Base-by-base conservation (phyloP, 1,284 basidiomycete genomes). In the Tilletiopsis washingtonensis region DNA sequence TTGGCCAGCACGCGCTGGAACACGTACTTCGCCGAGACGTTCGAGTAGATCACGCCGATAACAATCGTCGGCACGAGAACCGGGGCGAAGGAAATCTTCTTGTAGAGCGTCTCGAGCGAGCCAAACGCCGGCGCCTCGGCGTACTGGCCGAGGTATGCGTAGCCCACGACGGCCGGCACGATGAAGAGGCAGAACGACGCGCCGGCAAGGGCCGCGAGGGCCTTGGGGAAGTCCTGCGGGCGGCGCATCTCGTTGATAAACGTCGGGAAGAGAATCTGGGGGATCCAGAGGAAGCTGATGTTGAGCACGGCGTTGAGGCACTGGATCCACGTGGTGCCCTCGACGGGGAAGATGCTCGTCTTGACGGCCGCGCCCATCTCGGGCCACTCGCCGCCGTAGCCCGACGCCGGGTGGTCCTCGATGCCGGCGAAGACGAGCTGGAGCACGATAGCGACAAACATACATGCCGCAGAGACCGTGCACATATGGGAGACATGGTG, bases 51-150 rank as follows among this genome's bases (percentile, higher is more conserved):
- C 32, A 54, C 55, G n/a, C 63, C 61, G 40, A 67, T 67, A 49
- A 67, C 53, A 48, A 62, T 12, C 2, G 64, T 67, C 6, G 64
- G 54, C 20, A 62, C 47, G 23, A 67, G 40, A 23, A 59, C 64
- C 36, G 66, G 62, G 2, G 51, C 50, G 42, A 78, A 76, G 12
- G 77, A 74, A 54, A 79, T 73, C 66, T 78, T 79, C 57, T 78
- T 78, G 67, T 74, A 78, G 3, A 67, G 45, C 1, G 69, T 71
- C 47, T 71, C 64, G 9, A 79, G 72, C 9, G 76, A 77, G 2
- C 77, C 78, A 55, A 79, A 78, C 0, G 78, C 79, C 0, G 79
- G 80, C 0, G 79, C 74, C 20, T 76, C 78, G 38, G 80, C 77
- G 62, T 79, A 79, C 65, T 79, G 77, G 58, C 53, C 53, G 19